Conservation (phyloP, 495 filamentous ascomycete species). For the Aspergillus sclerotioniger region DNA sequence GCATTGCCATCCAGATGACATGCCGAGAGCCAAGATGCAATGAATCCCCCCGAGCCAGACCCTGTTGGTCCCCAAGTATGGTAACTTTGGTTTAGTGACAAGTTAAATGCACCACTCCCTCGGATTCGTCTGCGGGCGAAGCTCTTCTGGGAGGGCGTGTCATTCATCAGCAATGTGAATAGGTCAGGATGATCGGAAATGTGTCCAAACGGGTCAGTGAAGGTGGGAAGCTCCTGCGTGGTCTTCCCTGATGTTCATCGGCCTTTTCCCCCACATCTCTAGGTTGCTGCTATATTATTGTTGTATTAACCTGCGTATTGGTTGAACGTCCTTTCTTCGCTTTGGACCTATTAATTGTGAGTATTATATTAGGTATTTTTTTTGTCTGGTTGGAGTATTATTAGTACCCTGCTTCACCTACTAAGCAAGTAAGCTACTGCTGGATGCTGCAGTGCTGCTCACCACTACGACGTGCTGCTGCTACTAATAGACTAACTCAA, state of each 20-base stretch:
- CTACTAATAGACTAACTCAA: constrained; percentile 14
- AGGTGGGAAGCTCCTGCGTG: background rate
- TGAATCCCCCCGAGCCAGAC: constrained; percentile 12
- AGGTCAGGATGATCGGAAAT: background rate
- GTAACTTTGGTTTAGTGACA: constrained; percentile 19
- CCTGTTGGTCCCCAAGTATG: constrained; percentile 16
- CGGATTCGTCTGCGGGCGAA: background rate
- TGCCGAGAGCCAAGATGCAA: constrained; percentile 14
- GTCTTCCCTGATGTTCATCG: background rate
- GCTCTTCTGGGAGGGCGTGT: no score
- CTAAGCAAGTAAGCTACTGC: background rate
- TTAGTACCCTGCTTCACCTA: constrained; percentile 1
- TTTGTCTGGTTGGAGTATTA: constrained; percentile 1
- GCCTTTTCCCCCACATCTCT: constrained; percentile 13
- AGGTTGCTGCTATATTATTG: background rate
- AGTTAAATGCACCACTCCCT: constrained; percentile 9
- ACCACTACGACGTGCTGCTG: constrained; percentile 1
- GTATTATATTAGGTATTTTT: constrained; percentile 12
- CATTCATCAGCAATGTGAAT: background rate
- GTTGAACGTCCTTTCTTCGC: background rate
- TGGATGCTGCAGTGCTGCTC: constrained; percentile 1
- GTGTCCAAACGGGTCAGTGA: background rate
- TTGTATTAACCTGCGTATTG: background rate
- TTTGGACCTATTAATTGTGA: background rate
- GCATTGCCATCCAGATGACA: constrained; percentile 5